Percentiles rank a stretch among this genome's conserved stretches.
These are phyloP conservation scores for Hysterium pulicare DNA, from an alignment of 2,329 filamentous ascomycete genomes.

Conservation along the genomic window DNA sequence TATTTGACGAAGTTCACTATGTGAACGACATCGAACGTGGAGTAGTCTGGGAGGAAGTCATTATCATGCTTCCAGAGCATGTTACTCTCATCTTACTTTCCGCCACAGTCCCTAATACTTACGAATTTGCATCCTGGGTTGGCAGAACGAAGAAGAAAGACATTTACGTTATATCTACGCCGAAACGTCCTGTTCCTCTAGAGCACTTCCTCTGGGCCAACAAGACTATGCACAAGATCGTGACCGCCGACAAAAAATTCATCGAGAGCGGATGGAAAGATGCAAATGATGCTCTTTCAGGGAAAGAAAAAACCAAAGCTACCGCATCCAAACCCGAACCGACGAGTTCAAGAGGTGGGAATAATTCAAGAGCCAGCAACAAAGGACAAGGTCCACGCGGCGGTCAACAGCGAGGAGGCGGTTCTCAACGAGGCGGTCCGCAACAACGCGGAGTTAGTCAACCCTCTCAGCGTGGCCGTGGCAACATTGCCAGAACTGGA, in stretches of 20 bases:
- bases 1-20: slow-evolving; percentile 98
- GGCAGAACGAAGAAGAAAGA: slow-evolving; percentile 97
- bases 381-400: slow-evolving; percentile 55
- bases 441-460: slow-evolving; percentile 56
- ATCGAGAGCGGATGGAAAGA: slow-evolving; percentile 93
- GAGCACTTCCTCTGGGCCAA: slow-evolving; percentile 97
- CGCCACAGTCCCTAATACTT: slow-evolving; percentile 93
- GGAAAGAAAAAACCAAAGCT: slow-evolving; percentile 71
- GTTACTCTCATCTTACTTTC: slow-evolving; percentile 93
- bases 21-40: slow-evolving; percentile 95
- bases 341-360: slow-evolving; percentile 52
- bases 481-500: slow-evolving; percentile 87
- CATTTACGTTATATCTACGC: slow-evolving; percentile 97
- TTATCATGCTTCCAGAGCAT: slow-evolving; percentile 98
- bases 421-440: slow-evolving; percentile 44
- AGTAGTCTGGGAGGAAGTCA: slow-evolving; percentile 99
- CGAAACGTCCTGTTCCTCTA: slow-evolving; percentile 88
- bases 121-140: slow-evolving; percentile 98
- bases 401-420: slow-evolving; percentile 45
- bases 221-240: slow-evolving; percentile 91
- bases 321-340: slow-evolving; percentile 52
- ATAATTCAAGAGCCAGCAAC: slow-evolving; percentile 43
- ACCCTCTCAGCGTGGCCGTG: slow-evolving; percentile 57
- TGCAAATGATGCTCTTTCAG: slow-evolving; percentile 76
- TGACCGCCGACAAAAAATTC: slow-evolving; percentile 88